phyloP scores from a whole-genome alignment of 352 stramenopile species.

The Pythium rhizo-oryzae region DNA sequence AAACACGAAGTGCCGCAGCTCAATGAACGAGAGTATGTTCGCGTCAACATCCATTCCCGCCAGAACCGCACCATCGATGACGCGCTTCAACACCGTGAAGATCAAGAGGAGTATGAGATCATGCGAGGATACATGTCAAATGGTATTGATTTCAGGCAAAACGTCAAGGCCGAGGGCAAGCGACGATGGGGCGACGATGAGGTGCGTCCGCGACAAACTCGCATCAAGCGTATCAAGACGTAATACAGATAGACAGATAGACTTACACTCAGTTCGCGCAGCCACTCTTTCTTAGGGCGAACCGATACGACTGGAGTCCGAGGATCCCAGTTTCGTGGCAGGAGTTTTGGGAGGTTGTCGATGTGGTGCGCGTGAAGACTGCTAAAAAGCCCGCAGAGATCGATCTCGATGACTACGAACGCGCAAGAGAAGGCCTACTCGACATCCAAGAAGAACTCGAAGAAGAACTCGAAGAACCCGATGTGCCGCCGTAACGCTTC shows the following conservation, averaged over 20 bases:
- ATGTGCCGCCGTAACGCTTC: no score
- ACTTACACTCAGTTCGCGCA: neutral
- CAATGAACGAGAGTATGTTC: slow-evolving; percentile 3
- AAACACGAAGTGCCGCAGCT: slow-evolving; percentile 2
- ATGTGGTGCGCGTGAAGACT: slow-evolving; percentile 1
- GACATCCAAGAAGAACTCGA: slow-evolving; percentile 1
- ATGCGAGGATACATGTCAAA: neutral
- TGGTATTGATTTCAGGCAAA: slow-evolving; percentile 9
- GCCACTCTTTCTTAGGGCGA: neutral
- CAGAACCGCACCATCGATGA: slow-evolving; percentile 7
- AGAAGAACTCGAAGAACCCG: no score
- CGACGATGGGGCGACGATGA: slow-evolving; percentile 1
- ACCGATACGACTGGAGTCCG: slow-evolving; percentile 4
- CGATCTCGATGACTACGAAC: neutral
- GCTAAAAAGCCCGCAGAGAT: slow-evolving; percentile 5
- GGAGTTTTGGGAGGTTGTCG: neutral
- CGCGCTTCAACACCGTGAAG: neutral
- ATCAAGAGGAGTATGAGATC: slow-evolving; percentile 1
- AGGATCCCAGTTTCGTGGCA: neutral
- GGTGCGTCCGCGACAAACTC: neutral
- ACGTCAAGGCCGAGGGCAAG: slow-evolving; percentile 5
- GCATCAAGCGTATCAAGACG: neutral
- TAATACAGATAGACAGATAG: neutral
- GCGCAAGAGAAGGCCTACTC: neutral
- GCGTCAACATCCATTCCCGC: neutral